Evolutionary conservation across 441 rosid genomes (phyloP), one percentile per base, ranked within the genome.

Genomic region (Adansonia rubrostipa): DNA sequence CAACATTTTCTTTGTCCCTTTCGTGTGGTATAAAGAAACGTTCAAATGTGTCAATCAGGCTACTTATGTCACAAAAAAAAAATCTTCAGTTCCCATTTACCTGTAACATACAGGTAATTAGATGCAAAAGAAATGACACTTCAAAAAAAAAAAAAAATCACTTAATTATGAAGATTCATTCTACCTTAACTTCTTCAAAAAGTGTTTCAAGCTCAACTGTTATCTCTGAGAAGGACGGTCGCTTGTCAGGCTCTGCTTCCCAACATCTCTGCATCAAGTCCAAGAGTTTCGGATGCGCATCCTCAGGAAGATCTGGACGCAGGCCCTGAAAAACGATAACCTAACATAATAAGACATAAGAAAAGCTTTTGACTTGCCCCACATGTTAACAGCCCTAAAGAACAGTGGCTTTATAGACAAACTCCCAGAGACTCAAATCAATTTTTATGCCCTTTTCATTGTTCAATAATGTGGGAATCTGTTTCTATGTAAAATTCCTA

Each of bases 241-340:
- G 86, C 45, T 74, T 78, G 22, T 51, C 74, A 28, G 95, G 91
- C 78, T 50, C 82, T 10, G 85, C 82, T 71, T 89, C 93, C 95
- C 97, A 92, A 77, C 97, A 92, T 86, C 89, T 87, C 82, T 85
- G 88, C 92, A 92, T 91, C 85, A 91, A 72, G 24, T 84, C 86
- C 11, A 82, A 24, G 19, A 92, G 80, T 77, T 83, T 82, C 11
- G 97, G 95, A 64, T 89, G 89, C 19, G 86, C 85, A 71, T 76
- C 69, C 74, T 81, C 76, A 3, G 97, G 97, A 73, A 88, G 82
- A 53, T 88, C 90, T 1, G 93, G 97, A 24, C 93, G 92, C 73
- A 89, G 81, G 40, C 97, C 97, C 95, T 91, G 86, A 50, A 79
- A 53, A 51, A 62, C 3, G 22, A 14, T 22, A 7, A 40, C 40